These are phyloP conservation scores for Sclerospora graminicola DNA, from an alignment of 352 stramenopile species.

Conservation along the genomic window DNA sequence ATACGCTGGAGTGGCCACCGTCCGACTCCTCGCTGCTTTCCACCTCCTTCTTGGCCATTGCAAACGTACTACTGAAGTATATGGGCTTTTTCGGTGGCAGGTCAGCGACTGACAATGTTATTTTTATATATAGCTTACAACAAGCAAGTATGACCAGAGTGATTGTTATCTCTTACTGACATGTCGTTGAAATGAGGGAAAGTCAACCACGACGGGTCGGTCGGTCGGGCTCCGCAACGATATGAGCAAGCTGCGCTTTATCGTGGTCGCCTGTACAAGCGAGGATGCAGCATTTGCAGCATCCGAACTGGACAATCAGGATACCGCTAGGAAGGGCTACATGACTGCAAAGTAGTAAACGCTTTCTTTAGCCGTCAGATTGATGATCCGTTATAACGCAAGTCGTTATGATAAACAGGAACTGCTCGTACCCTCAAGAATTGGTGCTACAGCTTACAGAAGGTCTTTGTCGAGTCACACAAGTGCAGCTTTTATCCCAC, in stretches of 20 bases:
- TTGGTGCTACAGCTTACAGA: conserved; percentile 76
- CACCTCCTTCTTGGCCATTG: conserved; percentile 58
- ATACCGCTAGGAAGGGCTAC: conserved; percentile 43
- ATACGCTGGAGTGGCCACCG: conserved; percentile 41
- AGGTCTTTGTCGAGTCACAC: conserved; percentile 54
- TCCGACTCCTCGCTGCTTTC: conserved; percentile 75
- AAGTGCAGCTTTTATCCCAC: conserved; percentile 88
- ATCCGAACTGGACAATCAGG: conserved; percentile 77
- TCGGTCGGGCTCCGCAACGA: not conserved
- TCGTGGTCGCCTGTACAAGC: conserved; percentile 75
- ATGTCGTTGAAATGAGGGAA: conserved; percentile 7
- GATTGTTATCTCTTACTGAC: conserved; percentile 10
- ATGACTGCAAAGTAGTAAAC: conserved; percentile 60
- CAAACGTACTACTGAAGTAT: too few relatives aligned
- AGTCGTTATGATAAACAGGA: conserved; percentile 26
- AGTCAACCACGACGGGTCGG: too few relatives aligned
- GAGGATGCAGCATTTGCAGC: conserved; percentile 83
- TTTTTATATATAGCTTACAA: conserved; percentile 2
- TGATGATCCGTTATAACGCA: not conserved
- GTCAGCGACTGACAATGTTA: too few relatives aligned
- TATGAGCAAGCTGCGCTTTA: conserved; percentile 83
- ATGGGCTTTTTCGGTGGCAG: too few relatives aligned
- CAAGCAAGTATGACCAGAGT: not conserved
- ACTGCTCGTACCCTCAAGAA: conserved; percentile 91
- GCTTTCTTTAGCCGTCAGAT: not conserved